Conservation (phyloP, 148 eudicot genomes). For the Vaccinium myrtillus region DNA sequence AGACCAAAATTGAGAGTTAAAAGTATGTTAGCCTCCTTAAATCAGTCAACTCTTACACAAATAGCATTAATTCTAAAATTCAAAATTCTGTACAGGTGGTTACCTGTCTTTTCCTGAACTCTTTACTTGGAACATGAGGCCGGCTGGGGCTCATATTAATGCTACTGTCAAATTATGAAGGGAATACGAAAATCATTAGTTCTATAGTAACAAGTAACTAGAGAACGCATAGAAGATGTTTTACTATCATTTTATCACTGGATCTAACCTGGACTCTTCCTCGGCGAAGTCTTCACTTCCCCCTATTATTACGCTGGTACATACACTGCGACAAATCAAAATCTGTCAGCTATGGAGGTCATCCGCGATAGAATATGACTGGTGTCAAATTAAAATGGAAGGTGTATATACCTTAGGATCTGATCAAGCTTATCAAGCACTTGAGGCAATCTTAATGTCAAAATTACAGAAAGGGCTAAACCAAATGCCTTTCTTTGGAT, state of each 20-base stretch:
- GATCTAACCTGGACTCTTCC: slow-evolving; percentile 83
- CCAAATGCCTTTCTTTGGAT: slow-evolving; percentile 77
- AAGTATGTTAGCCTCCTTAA: not conserved
- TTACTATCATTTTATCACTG: not conserved
- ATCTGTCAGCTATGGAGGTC: slow-evolving; percentile 5
- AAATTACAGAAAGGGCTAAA: slow-evolving; percentile 85
- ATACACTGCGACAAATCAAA: slow-evolving; percentile 48
- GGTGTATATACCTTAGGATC: slow-evolving; percentile 60
- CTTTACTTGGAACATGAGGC: slow-evolving; percentile 82
- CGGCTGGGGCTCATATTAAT: slow-evolving; percentile 62
- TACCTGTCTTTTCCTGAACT: slow-evolving; percentile 89
- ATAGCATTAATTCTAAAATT: not conserved
- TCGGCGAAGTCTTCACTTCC: slow-evolving; percentile 76
- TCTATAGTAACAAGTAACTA: not conserved
- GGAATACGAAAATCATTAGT: not conserved
- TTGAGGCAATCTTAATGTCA: slow-evolving; percentile 89
- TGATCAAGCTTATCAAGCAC: slow-evolving; percentile 90
- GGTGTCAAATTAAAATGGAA: slow-evolving; percentile 8
- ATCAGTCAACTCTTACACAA: not conserved
- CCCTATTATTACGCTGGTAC: slow-evolving; percentile 87
- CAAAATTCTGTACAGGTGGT: not conserved
- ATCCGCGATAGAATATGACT: not conserved
- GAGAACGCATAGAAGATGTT: not conserved
- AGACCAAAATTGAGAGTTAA: not conserved
- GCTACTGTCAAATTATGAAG: slow-evolving; percentile 37